Base-by-base conservation (phyloP, 768 basidiomycete genomes). In the Amanita exitialis region DNA sequence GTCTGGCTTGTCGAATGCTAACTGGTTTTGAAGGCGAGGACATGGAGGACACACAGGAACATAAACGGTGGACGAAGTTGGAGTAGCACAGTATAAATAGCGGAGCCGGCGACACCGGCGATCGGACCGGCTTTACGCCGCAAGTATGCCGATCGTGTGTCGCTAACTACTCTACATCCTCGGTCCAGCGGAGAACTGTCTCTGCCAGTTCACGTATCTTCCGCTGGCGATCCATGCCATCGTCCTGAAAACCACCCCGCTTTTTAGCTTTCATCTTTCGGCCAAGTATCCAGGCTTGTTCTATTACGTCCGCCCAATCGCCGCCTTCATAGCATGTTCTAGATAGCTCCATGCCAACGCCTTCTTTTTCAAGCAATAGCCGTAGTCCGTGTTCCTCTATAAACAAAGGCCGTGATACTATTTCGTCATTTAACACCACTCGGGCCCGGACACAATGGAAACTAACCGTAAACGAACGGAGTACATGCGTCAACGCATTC, bases 371-470 rank as follows among this genome's bases (percentile, higher is more conserved):
- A 35, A 90, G 77, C 28, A 85, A 68, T 12, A 82, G 68, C 4
- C 79, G 77, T 28, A 90, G 69, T 3, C 88, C 88, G 57, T 85
- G 80, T 61, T 90, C 88, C 59, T 90, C 87, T 37, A 89, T 78
- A 57, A 90, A 90, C 34, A 89, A 68, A 0, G 88, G 88, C 2
- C 87, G 74, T 1, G 87, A 82, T 10, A 90, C 85, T 85, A 59
- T 23, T 32, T 38, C 25, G 20, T 38, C 25, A 16, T 49, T 36
- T 49, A 44, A 39, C 47, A 32, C 28, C 44, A 37, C 52, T 36
- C 18, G 20, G 12, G 27, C 23, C 9, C 35, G 32, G 56, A 32
- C 18, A 15, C 36, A 23, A 51, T 20, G 21, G 13, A 2, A 16
- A 61, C 75, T 27, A 32, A 84, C 83, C 83, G 59, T 83, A 90